Evolutionary conservation across 1,284 basidiomycete genomes (phyloP).

Genomic region (Papiliotrema terrestris): DNA sequence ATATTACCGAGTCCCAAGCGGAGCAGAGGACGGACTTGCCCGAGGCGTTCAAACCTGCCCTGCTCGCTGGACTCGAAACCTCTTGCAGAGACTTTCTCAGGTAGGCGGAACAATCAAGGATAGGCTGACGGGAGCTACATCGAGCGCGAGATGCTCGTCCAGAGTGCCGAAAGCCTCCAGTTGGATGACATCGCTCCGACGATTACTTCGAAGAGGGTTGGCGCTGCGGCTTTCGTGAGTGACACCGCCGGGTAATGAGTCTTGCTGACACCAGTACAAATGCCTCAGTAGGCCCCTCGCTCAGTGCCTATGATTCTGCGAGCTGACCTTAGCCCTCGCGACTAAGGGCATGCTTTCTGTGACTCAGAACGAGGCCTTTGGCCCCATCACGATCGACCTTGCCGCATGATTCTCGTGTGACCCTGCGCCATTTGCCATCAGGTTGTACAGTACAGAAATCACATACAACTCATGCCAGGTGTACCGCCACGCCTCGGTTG

Average conservation of each 20-base stretch:
- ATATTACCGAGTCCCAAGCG: slow-evolving; percentile 5
- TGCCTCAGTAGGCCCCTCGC: slow-evolving; percentile 41
- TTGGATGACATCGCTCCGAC: slow-evolving; percentile 23
- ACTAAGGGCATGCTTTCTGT: slow-evolving; percentile 35
- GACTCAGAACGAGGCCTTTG: slow-evolving; percentile 24
- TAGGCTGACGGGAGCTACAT: slow-evolving; percentile 14
- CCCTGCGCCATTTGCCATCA: too few relatives aligned
- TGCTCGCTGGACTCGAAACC: slow-evolving; percentile 34
- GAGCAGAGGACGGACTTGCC: slow-evolving; percentile 14
- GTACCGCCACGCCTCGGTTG: too few relatives aligned
- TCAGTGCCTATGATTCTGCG: too few relatives aligned
- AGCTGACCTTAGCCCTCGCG: slow-evolving; percentile 29
- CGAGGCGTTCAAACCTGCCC: slow-evolving; percentile 25
- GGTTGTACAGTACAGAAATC: too few relatives aligned
- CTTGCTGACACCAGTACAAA: slow-evolving; percentile 25
- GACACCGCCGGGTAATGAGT: background rate
- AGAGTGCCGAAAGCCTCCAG: slow-evolving; percentile 9
- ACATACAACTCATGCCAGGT: too few relatives aligned
- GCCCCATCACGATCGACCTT: slow-evolving; percentile 24
- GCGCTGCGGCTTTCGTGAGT: slow-evolving; percentile 36
- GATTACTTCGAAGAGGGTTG: slow-evolving; percentile 19
- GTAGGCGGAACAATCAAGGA: slow-evolving; percentile 10
- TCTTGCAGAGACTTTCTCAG: slow-evolving; percentile 39
- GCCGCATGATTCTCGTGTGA: slow-evolving; percentile 5
- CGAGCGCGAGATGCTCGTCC: slow-evolving; percentile 19